Evolutionary conservation across 176 grass and related monocot genomes (phyloP), one percentile per base, ranked within the genome.

Genomic region (Neostapfia colusana): DNA sequence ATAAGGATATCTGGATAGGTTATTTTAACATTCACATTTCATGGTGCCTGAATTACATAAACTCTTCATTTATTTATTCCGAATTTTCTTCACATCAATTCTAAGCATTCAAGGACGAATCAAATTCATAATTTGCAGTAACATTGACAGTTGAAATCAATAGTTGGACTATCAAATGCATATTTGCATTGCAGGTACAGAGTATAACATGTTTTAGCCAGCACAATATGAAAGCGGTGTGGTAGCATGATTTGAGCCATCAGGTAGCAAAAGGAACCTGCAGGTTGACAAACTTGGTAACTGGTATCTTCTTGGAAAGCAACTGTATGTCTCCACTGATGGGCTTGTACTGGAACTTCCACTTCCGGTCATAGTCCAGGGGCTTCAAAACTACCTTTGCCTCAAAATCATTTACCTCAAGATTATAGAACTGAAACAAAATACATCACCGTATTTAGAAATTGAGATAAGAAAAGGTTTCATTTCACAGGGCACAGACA

Each of bases 241-340:
- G 0, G 24, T 25, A 46, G 6, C 13, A 84, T 35, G 35, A 63
- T 40, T 65, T 45, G 63, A 10, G 60, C 5, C 24, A 80, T 13
- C 10, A 58, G 3, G 55, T 56, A 26, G 24, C 35, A 42, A 63
- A 69, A 15, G 42, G 13, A 79, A 92, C 91, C 95, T 98, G 91
- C 44, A 98, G 89, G 79, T 92, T 98, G 73, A 98, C 70, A 90
- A 59, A 98, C 72, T 92, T 98, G 4, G 87, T 92, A 40, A 98
- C n/a, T 21, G 95, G 87, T 65, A 98, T 98, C 85, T 98, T 98
- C 78, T 94, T 98, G 69, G 95, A 98, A 20, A 98, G 91, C 10
- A 94, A 53, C 12, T 93, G 95, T 50, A 98, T 35, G 70, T 98
- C 95, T 20, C 85, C 87, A 43, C 85, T 86, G 40, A 98, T 77